Base-by-base conservation (phyloP, 2,329 filamentous ascomycete genomes). In the Chaetomiaceae sp. region DNA sequence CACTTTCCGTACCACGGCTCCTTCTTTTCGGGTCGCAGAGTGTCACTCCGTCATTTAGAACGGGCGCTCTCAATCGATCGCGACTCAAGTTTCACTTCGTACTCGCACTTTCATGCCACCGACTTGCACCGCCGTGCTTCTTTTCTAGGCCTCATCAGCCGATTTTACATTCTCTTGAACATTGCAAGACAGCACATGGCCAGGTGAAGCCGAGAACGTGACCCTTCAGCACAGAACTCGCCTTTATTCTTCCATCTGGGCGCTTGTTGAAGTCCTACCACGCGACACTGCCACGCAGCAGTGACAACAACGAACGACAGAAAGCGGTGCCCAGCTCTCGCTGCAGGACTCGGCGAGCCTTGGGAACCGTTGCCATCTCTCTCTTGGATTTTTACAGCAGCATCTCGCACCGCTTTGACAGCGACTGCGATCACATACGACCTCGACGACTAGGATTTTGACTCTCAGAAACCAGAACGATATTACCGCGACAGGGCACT, bases 261-360 rank as follows among this genome's bases (percentile, higher is more conserved):
- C 18, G n/a, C 33, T 20, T 38, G 34, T 35, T 29, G 5, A 24
- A 14, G 9, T 24, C 29, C n/a, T n/a, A 40, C 24, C 45, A 36
- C 40, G 36, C 27, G 32, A 29, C 18, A 27, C 20, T 5, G 29
- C 26, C 8, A 10, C 17, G 20, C 22, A 36, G 10, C 15, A 47
- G 22, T n/a, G n/a, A n/a, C 22, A 24, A 24, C 22, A 24, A 24
- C 22, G 22, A 24, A 24, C 29, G 29, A 33, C 29, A 15, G 27
- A 35, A 38, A 27, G 7, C 42, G 26, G 24, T 32, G n/a, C 45
- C 42, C 48, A 48, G 14, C 32, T 24, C 33, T 24, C 27, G 36
- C 27, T 47, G 48, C 48, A 45, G 48, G 48, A 45, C 40, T 51
- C 48, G 41, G 45, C 37, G 32, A 42, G 20, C 17, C 19, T 29